Base-by-base conservation (phyloP, 2,329 filamentous ascomycete genomes). In the Xylaria hypoxylon region DNA sequence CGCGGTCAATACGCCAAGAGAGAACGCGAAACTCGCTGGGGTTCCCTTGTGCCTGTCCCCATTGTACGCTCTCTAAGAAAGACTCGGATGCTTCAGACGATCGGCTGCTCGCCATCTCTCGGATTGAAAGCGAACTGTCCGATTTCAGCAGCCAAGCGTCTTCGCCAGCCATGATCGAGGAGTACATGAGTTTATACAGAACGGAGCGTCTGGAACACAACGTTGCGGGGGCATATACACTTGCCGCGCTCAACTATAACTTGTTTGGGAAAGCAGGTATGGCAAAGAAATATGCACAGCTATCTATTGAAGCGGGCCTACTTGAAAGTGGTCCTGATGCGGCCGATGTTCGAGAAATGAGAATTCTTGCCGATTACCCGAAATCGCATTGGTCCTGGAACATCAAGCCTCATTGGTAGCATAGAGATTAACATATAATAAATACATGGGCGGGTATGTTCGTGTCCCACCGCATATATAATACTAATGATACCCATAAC, bases 31-130 rank as follows among this genome's bases (percentile, higher is more conserved):
- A 75, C 8, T 77, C 76, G 6, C 80, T 81, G 64, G 77, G 79
- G n/a, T 83, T 83, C 62, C 77, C 71, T 1, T 83, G 81, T 65
- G 69, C 71, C 1, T 83, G 81, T 66, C 38, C 70, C 1, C 77
- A 79, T 35, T 83, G 81, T 64, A 70, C 67, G 2, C 66, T 72
- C 1, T 42, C 68, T 8, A 70, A 74, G 13, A 53, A 60, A 17
- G 69, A 75, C 47, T 62, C 62, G 0, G 71, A 69, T 48, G 69
- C 67, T 26, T 77, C 78, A 2, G 80, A 82, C 60, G 45, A 63
- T 2, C 73, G 70, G 0, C 70, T 82, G 5, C 50, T 58, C 2
- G 55, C 70, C 3, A 79, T 82, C 19, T 62, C 71, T 7, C 47
- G 53, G 28, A 64, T 81, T 2, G 79, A 81, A 64, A 68, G 60